A percentile compares a stretch with the other conserved stretches of the same genome.
These are phyloP conservation scores for Eucalyptus tenuipes DNA, from an alignment of 345 rosid species.

Conservation along the genomic window DNA sequence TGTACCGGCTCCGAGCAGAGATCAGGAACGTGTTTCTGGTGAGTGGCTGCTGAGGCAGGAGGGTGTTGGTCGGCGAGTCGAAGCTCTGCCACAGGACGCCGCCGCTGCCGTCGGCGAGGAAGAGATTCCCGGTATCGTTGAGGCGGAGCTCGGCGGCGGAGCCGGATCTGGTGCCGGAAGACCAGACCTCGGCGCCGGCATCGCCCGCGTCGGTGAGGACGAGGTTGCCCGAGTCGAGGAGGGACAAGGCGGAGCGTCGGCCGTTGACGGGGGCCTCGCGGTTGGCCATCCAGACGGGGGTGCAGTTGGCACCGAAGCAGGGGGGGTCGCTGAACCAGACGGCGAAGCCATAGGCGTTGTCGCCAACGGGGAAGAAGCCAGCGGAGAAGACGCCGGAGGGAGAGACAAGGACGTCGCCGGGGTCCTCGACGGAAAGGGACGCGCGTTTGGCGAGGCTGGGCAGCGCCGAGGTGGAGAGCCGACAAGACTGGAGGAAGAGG, in stretches of 20 bases:
- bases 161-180: background rate
- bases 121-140: constrained; percentile 10
- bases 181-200: background rate
- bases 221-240: background rate
- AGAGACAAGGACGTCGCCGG: constrained; percentile 3
- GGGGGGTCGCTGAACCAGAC: constrained; percentile 9
- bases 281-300: constrained; percentile 35
- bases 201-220: constrained; percentile 8
- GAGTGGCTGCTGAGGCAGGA: constrained; percentile 20
- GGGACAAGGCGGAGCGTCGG: constrained; percentile 11
- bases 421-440: constrained; percentile 7
- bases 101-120: background rate
- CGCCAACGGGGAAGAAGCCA: constrained; percentile 15
- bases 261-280: constrained; percentile 26
- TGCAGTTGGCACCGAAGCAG: background rate
- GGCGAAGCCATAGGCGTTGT: constrained; percentile 16
- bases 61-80: constrained; percentile 22
- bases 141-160: background rate
- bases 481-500: background rate
- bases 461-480: background rate
- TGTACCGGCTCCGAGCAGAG: constrained; percentile 11
- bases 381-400: constrained; percentile 5
- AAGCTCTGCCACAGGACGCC: constrained; percentile 19
- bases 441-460: background rate
- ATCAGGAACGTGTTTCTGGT: constrained; percentile 1